Evolutionary conservation across 2,329 filamentous ascomycete genomes (phyloP), one percentile per base, ranked within the genome.

Genomic region (Clarireedia paspali): DNA sequence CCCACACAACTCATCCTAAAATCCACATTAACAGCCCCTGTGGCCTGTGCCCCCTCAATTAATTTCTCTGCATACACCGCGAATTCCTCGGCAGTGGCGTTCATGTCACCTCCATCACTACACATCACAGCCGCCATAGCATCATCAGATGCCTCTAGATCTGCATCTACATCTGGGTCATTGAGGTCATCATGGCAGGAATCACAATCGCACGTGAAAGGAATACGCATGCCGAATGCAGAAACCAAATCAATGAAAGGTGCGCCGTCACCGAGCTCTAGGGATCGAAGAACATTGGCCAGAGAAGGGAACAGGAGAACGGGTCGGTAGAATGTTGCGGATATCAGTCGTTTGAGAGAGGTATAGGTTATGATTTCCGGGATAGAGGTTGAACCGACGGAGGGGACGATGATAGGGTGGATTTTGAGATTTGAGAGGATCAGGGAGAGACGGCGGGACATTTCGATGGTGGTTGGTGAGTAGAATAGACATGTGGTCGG

Each of bases 11-110:
- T 64, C 50, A 72, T 59, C 48, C 66, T 70, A 60, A 62, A 74
- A 4, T 70, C 65, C 0, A 72, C 68, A 57, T 75, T 75, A 6
- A 73, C 69, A 0, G 74, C 74, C 0, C 78, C 78, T 0, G 73
- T 71, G 14, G 70, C 70, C 1, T 64, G 66, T 59, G 76, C 78
- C 6, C 74, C 68, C 0, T 65, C 57, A 20, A 64, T 38, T 5
- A 67, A 30, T 5, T 49, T 53, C 5, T 59, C 50, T 0, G 64
- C 55, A 50, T 70, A 70, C 3, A 34, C n/a, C 5, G 27, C 24
- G 27, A 68, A 67, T 5, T 56, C 58, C 5, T 64, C 62, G 3
- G 69, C 56, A 2, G 57, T 59, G 20, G 62, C 63, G 6, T 60
- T 45, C 15, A 62, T 55, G 6, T 45, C 40, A 1, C 57, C 58